Evolutionary conservation across 306 rosid genomes (phyloP).

Genomic region (Hylodesmum podocarpum): DNA sequence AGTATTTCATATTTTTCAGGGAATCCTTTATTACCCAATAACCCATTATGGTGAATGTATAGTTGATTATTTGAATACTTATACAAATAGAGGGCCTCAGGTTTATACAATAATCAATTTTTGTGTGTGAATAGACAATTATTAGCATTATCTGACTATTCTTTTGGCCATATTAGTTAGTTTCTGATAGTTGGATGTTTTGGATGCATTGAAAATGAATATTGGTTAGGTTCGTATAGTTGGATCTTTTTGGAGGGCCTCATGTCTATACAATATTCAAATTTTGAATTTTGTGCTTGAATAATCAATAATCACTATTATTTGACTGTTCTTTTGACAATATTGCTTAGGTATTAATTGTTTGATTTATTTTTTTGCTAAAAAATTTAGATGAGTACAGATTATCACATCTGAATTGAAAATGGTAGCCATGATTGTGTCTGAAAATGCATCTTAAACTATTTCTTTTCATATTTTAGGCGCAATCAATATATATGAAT

Average conservation of each 20-base stretch:
- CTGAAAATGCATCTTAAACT: background rate
- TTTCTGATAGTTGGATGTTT: background rate
- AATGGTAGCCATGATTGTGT: background rate
- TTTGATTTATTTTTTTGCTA: background rate
- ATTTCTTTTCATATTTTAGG: background rate
- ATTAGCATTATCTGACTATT: background rate
- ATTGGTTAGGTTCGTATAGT: too few relatives aligned
- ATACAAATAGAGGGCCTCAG: too few relatives aligned
- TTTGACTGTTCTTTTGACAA: background rate
- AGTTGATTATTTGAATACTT: too few relatives aligned
- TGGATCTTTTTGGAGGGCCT: too few relatives aligned
- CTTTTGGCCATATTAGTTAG: background rate
- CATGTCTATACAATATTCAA: too few relatives aligned
- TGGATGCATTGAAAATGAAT: too few relatives aligned
- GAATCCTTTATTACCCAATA: background rate
- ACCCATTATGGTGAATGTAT: background rate
- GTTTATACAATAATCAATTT: too few relatives aligned
- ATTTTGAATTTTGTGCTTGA: background rate
- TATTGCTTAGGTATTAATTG: background rate
- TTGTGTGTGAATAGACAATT: background rate
- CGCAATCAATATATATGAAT: too few relatives aligned
- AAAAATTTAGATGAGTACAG: too few relatives aligned
- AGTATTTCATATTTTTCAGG: background rate
- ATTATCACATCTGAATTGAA: too few relatives aligned
- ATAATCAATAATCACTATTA: background rate